Conservation (phyloP, 2,329 filamentous ascomycete species). For the Teratosphaeria epicoccoides region DNA sequence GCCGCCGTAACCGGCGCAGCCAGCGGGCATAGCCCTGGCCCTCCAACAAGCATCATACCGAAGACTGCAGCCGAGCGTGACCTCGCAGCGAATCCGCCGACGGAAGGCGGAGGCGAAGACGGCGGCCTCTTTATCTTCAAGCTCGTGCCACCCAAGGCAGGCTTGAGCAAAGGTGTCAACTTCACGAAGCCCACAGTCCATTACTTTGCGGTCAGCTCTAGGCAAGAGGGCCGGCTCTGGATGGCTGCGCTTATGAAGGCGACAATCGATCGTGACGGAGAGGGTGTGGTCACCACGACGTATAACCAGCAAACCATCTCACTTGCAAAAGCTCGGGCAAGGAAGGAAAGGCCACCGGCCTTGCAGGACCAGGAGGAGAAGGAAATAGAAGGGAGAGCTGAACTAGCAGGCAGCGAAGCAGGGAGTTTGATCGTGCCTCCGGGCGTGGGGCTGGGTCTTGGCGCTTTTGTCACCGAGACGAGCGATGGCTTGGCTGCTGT, state of each 20-base stretch:
- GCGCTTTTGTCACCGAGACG: not conserved
- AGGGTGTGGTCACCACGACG: slow-evolving; percentile 68
- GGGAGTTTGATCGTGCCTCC: not conserved
- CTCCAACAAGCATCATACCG: not conserved
- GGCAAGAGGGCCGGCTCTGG: slow-evolving; percentile 83
- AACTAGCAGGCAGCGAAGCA: slow-evolving; percentile 7
- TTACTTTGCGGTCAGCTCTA: slow-evolving; percentile 90
- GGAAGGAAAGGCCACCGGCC: slow-evolving; percentile 82
- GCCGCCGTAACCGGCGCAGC: slow-evolving; percentile 86
- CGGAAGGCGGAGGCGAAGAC: slow-evolving; percentile 38
- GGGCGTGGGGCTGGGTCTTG: not conserved
- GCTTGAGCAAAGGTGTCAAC: slow-evolving; percentile 80
- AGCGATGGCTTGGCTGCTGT: not conserved
- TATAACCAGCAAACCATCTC: slow-evolving; percentile 97
- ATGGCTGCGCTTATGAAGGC: slow-evolving; percentile 99
- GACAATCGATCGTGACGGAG: slow-evolving; percentile 81
- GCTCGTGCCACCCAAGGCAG: slow-evolving; percentile 78
- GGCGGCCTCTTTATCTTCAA: slow-evolving; percentile 91
- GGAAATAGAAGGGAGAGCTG: slow-evolving; percentile 17
- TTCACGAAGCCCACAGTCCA: slow-evolving; percentile 97
- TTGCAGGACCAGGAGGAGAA: slow-evolving; percentile 50
- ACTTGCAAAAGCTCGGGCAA: slow-evolving; percentile 72
- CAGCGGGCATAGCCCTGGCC: slow-evolving; percentile 43
- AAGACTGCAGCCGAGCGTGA: slow-evolving; percentile 22
- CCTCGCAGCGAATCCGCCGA: slow-evolving; percentile 27